A percentile compares a stretch with the other conserved stretches of the same genome.
These are phyloP conservation scores for Casaregolazyma suthepensis DNA, from an alignment of 1,139 yeast species.

Conservation along the genomic window DNA sequence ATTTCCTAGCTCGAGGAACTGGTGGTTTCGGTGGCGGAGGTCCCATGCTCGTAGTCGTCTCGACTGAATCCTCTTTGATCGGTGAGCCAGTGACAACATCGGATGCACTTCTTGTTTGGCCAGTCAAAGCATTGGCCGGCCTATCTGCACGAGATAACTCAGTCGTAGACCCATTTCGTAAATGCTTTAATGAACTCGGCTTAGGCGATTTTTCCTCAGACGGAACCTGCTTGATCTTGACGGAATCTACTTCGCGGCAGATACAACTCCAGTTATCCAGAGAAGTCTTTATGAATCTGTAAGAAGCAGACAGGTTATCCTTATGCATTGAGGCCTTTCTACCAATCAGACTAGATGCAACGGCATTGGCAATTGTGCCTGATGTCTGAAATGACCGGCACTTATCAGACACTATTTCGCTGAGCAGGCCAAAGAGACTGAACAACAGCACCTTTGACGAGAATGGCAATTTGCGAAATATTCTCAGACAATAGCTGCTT, in stretches of 20 bases:
- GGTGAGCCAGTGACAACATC: conserved; percentile 3
- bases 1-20: conserved; percentile 11
- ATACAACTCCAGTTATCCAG: conserved; percentile 28
- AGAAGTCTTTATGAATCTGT: conserved; percentile 24
- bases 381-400: conserved; percentile 21
- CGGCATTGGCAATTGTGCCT: conserved; percentile 24
- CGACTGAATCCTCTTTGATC: neutral
- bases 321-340: conserved; percentile 15
- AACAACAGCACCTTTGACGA: conserved; percentile 20
- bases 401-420: conserved; percentile 15
- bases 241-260: conserved; percentile 1
- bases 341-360: conserved; percentile 33
- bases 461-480: conserved; percentile 20
- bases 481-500: conserved; percentile 22
- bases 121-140: neutral
- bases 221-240: neutral
- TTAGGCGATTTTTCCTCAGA: neutral
- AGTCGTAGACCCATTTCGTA: conserved; percentile 15
- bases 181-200: conserved; percentile 4
- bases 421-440: conserved; percentile 21
- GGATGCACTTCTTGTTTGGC: neutral
- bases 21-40: conserved; percentile 16
- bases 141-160: conserved; percentile 9
- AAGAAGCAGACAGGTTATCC: conserved; percentile 25
- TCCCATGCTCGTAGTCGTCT: neutral